Evolutionary conservation across 768 basidiomycete species (phyloP).

Genomic region (Podaxis sp.): DNA sequence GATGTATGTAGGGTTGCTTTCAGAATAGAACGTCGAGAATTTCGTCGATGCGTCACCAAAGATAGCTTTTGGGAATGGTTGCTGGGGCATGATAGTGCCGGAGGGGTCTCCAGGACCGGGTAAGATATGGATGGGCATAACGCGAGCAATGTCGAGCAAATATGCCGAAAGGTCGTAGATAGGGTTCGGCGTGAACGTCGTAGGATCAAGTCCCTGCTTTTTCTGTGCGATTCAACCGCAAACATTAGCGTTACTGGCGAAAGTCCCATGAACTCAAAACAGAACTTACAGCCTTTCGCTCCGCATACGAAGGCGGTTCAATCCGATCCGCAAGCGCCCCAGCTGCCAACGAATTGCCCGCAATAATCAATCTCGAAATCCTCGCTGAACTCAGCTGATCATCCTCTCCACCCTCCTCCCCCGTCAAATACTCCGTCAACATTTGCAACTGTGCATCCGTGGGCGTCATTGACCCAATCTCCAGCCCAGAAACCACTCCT

Average conservation of each 20-base stretch:
- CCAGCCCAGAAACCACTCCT: slow-evolving; percentile 81
- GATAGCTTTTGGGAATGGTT: slow-evolving; percentile 89
- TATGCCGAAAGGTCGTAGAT: slow-evolving; percentile 62
- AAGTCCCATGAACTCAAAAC: background rate
- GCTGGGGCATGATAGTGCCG: slow-evolving; percentile 88
- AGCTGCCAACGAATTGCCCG: slow-evolving; percentile 81
- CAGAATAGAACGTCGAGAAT: slow-evolving; percentile 63
- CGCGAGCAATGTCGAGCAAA: slow-evolving; percentile 69
- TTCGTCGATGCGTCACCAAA: slow-evolving; percentile 56
- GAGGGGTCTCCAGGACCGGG: slow-evolving; percentile 89
- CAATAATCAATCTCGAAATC: slow-evolving; percentile 83
- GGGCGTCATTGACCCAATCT: slow-evolving; percentile 59
- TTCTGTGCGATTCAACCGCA: slow-evolving; percentile 36
- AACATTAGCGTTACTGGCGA: background rate
- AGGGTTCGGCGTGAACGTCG: slow-evolving; percentile 73
- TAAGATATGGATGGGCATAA: slow-evolving; percentile 82
- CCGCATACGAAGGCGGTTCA: slow-evolving; percentile 31
- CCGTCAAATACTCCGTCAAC: slow-evolving; percentile 85
- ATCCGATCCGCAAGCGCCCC: slow-evolving; percentile 28
- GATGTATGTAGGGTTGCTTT: slow-evolving; percentile 90
- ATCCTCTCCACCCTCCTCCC: slow-evolving; percentile 69
- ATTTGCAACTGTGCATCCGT: slow-evolving; percentile 76
- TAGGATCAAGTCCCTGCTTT: slow-evolving; percentile 60
- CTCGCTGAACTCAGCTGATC: slow-evolving; percentile 63
- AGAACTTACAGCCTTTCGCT: slow-evolving; percentile 53